Evolutionary conservation across 2,329 filamentous ascomycete genomes (phyloP), one percentile per base, ranked within the genome.

Genomic region (Tolypocladium pustulatum): DNA sequence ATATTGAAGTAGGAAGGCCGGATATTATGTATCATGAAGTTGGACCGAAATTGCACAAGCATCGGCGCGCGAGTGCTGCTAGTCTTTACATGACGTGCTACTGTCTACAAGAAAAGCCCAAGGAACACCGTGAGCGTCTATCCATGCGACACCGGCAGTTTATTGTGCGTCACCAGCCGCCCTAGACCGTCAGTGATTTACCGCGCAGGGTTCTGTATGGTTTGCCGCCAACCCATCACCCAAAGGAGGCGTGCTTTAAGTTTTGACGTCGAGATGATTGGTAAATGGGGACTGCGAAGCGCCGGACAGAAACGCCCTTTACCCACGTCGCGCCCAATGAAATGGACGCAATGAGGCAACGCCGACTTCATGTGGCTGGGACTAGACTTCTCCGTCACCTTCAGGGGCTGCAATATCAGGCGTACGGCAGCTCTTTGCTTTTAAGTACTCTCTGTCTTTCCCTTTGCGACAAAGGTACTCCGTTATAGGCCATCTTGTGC

Each of bases 281-380:
- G 69, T 55, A 60, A 56, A 55, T 49, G 25, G 46, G 43, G 25
- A 55, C 54, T 56, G 64, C 64, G 66, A 71, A 71, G 68, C 69
- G 69, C 69, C 63, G 63, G 65, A 61, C 62, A 57, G 51, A 55
- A 58, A 62, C 57, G 58, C 61, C 59, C 57, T 58, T 38, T 56
- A 58, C 64, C 64, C 61, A 65, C 57, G 63, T 58, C 56, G 58
- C 49, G 55, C 30, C 69, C 69, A 70, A 71, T 71, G 56, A 64
- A 59, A 51, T 5, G 17, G 5, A 13, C 12, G 57, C 38, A 20
- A 12, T 10, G 20, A 20, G 10, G 49, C 32, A 8, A 17, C 25
- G 25, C 25, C 13, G 25, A 30, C 46, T 30, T 30, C 25, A 49
- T 13, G 15, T 30, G 25, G 25, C 7, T 27, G 49, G 56, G 56